Base-by-base conservation (phyloP, 768 basidiomycete species). In the Myochromella boudieri region DNA sequence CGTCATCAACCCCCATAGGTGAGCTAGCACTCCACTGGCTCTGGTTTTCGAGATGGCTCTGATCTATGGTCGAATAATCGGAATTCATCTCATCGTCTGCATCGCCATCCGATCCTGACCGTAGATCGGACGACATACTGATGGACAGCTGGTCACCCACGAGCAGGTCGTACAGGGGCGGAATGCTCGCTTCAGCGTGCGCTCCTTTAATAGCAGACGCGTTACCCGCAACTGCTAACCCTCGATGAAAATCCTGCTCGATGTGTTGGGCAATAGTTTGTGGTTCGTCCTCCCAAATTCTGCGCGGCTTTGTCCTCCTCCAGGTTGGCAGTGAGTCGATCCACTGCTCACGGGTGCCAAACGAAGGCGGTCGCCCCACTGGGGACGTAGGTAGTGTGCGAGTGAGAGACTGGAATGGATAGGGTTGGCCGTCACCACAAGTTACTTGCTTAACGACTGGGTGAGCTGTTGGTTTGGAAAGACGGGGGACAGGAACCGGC, bases 161-260 rank as follows among this genome's bases (percentile, higher is more conserved):
- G 18, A 63, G 50, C 50, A 68, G 51, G 54, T 64, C 61, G 55
- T 62, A 65, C 64, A 74, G 68, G 87, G 87, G 87, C 85, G 86
- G 85, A 83, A 83, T 77, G 74, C 84, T 83, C 82, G 84, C 83
- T 79, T 88, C 76, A 79, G 84, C 85, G 83, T 71, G 84, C 68
- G 77, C 62, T 81, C 87, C 87, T 87, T 89, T 88, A 86, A 86
- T 87, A 72, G 81, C 84, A 61, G 77, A 64, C 72, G 84, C 84
- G 87, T 86, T 80, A 64, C 64, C 82, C 84, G 86, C 83, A 71
- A 67, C 72, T 66, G 78, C 74, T 80, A 88, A 88, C 86, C 85
- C 86, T 68, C 65, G 67, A 49, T 65, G 60, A 87, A 87, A 87
- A 85, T 69, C 76, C 82, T 74, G 79, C 55, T 62, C 64, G 48